These are phyloP conservation scores for Eragrostis curvula DNA, from an alignment of 176 grass and related monocot genomes.

Conservation along the genomic window DNA sequence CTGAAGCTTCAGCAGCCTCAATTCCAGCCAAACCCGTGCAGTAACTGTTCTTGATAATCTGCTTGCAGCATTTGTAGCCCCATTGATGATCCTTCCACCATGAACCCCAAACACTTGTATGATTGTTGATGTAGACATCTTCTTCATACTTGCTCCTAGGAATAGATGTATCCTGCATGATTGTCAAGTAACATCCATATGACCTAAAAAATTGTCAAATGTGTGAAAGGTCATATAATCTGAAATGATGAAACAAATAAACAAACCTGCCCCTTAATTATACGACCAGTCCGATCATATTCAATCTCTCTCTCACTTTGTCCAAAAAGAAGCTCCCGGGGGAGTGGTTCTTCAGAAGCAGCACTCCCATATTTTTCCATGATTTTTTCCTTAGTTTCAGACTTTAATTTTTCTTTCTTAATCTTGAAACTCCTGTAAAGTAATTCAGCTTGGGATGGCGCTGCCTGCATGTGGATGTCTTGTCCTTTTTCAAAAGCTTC, in stretches of 20 bases:
- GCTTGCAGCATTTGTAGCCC: constrained; percentile 94
- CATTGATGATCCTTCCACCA: constrained; percentile 98
- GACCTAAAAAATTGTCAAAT: too few relatives aligned
- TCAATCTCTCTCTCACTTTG: constrained; percentile 94
- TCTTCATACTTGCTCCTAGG: constrained; percentile 97
- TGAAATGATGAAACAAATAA: neutral
- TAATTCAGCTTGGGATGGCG: constrained; percentile 91
- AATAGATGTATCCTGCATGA: constrained; percentile 67
- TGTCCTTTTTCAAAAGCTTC: constrained; percentile 96
- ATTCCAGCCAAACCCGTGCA: constrained; percentile 91
- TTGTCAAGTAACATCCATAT: too few relatives aligned
- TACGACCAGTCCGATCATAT: constrained; percentile 82
- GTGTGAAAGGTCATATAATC: too few relatives aligned
- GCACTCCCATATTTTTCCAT: constrained; percentile 93
- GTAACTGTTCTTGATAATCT: constrained; percentile 80
- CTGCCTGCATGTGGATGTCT: constrained; percentile 93
- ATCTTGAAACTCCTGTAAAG: constrained; percentile 77
- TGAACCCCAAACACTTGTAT: constrained; percentile 86
- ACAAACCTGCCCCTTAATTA: constrained; percentile 87
- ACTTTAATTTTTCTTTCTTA: constrained; percentile 82
- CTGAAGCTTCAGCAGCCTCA: constrained; percentile 82
- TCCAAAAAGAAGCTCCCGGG: constrained; percentile 88
- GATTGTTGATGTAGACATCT: constrained; percentile 86
- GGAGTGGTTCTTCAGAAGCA: constrained; percentile 75
- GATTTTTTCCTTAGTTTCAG: constrained; percentile 79